These are phyloP conservation scores for Alloascoidea hylecoeti DNA, from an alignment of 805 yeast species.

Conservation along the genomic window DNA sequence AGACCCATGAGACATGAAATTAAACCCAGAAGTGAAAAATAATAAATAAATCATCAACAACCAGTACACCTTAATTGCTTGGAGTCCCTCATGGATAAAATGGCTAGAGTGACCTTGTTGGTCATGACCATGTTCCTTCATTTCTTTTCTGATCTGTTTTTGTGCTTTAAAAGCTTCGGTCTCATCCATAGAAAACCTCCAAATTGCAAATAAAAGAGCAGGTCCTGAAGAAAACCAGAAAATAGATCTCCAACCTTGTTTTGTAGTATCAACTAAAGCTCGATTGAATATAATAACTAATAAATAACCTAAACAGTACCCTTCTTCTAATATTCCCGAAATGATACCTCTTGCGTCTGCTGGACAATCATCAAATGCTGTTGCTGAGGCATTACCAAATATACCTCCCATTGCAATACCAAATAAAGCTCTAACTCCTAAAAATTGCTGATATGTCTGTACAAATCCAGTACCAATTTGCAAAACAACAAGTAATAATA, in stretches of 20 bases:
- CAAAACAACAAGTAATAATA: constrained; percentile 34
- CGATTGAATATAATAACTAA: constrained; percentile 52
- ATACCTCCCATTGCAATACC: constrained; percentile 49
- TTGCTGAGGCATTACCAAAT: constrained; percentile 38
- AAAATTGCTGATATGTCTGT: constrained; percentile 36
- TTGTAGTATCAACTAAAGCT: constrained; percentile 40
- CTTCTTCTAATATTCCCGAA: constrained; percentile 19
- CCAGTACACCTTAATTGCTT: neutral
- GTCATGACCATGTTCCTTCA: neutral
- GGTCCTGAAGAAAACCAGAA: constrained; percentile 61
- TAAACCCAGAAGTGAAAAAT: constrained; percentile 47
- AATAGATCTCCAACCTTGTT: constrained; percentile 46
- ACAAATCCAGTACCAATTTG: constrained; percentile 57
- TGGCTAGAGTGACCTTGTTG: neutral
- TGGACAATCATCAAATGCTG: constrained; percentile 41
- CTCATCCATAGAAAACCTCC: constrained; percentile 18
- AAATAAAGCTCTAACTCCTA: constrained; percentile 48
- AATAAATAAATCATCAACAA: constrained; percentile 34
- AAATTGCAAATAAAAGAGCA: constrained; percentile 24
- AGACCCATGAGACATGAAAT: constrained; percentile 48
- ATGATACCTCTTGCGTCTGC: constrained; percentile 39
- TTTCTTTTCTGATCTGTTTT: neutral
- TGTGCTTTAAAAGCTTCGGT: neutral
- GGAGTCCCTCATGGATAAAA: neutral
- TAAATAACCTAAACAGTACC: constrained; percentile 53